Evolutionary conservation across 1,139 yeast genomes (phyloP).

Genomic region (Pneumocystis wakefieldiae): DNA sequence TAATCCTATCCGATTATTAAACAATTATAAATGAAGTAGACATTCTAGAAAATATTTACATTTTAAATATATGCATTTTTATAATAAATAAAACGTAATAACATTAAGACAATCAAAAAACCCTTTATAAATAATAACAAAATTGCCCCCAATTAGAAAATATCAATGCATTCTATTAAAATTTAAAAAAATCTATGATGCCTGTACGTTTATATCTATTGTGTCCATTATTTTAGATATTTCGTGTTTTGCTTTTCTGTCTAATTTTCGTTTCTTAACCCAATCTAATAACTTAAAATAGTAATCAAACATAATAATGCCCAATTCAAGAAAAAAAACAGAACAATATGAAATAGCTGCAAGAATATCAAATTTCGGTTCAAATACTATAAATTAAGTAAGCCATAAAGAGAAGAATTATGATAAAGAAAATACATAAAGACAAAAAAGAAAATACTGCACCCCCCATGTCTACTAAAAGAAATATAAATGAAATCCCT

Average conservation of each 20-base stretch:
- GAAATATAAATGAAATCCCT: slow-evolving; percentile 74
- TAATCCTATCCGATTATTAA: too few species aligned
- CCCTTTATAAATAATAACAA: not conserved
- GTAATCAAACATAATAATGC: not conserved
- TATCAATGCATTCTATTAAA: not conserved
- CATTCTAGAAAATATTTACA: too few species aligned
- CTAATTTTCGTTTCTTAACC: not conserved
- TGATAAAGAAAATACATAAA: slow-evolving; percentile 25
- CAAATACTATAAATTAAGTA: slow-evolving; percentile 1
- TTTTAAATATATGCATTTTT: too few species aligned
- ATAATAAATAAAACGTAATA: too few species aligned
- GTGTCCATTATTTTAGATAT: not conserved
- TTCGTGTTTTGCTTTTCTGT: not conserved
- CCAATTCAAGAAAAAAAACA: slow-evolving; percentile 48
- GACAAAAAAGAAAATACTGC: slow-evolving; percentile 60
- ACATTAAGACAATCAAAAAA: too few species aligned
- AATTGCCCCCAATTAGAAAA: not conserved
- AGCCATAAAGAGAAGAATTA: not conserved
- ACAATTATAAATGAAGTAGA: too few species aligned
- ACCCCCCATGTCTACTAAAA: slow-evolving; percentile 63
- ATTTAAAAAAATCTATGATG: not conserved
- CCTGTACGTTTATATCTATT: not conserved
- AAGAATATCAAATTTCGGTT: slow-evolving; percentile 44
- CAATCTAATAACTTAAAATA: not conserved
- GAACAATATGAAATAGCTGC: slow-evolving; percentile 62